These are phyloP conservation scores for Suillus clintonianus DNA, from an alignment of 768 basidiomycete species.

Conservation along the genomic window DNA sequence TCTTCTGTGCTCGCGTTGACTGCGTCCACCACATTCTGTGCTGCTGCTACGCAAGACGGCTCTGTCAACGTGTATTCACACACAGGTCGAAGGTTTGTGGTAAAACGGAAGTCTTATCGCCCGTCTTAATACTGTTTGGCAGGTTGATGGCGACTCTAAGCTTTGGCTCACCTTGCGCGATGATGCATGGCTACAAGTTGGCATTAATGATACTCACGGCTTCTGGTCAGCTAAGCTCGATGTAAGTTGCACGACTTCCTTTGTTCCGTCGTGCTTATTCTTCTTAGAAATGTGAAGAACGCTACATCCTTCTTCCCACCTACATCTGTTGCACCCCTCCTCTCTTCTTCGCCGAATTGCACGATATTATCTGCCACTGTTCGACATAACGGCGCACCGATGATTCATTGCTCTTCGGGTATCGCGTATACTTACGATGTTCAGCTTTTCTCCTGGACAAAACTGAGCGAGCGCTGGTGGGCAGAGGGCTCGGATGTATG, in stretches of 20 bases:
- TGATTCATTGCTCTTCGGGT: constrained; percentile 79
- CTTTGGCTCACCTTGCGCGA: constrained; percentile 69
- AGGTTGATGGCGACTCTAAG: constrained; percentile 80
- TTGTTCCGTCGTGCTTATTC: constrained; percentile 8
- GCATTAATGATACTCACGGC: constrained; percentile 74
- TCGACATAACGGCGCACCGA: constrained; percentile 77
- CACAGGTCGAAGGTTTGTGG: constrained; percentile 74
- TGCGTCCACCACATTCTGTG: constrained; percentile 68
- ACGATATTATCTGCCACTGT: constrained; percentile 65
- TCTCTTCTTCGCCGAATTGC: constrained; percentile 56
- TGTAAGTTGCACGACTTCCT: constrained; percentile 46
- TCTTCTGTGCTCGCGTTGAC: constrained; percentile 68
- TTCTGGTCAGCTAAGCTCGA: constrained; percentile 70
- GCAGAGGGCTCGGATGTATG: constrained; percentile 79
- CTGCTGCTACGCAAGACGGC: constrained; percentile 78
- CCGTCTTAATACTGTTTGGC: neutral
- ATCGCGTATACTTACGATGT: constrained; percentile 78
- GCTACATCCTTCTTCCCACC: constrained; percentile 66
- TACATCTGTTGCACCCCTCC: constrained; percentile 58
- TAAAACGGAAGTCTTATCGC: neutral
- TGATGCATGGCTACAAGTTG: constrained; percentile 65
- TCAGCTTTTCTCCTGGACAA: constrained; percentile 66
- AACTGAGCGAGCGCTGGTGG: constrained; percentile 84
- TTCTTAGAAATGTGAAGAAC: constrained; percentile 74
- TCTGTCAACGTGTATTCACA: constrained; percentile 81